Evolutionary conservation across 2,329 filamentous ascomycete genomes (phyloP), one percentile per base, ranked within the genome.

Genomic region (Fusarium sp.): DNA sequence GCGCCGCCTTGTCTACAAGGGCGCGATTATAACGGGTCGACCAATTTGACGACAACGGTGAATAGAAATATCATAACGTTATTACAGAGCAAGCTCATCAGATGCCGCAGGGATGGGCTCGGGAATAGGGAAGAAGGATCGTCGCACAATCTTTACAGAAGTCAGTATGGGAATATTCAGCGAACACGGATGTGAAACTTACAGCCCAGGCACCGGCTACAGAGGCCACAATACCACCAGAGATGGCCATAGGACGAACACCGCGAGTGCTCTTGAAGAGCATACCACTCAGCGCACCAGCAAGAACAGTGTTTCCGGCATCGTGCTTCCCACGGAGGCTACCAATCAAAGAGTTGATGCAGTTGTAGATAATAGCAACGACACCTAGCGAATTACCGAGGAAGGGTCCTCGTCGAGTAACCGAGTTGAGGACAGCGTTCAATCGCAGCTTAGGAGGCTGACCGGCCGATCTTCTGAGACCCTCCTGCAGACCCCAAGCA

Each of bases 231-330:
- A 99, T 91, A 75, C 91, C 93, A 70, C 94, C 93, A 38, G 95
- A 97, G 77, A 98, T 96, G 85, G 96, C 86, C 95, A 98, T 98
- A 34, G 94, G 95, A 81, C 92, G 89, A 67, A 96, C 70, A 8
- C 96, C 96, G 77, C 93, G 89, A 51, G 97, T 98, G 81, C 95
- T 97, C 87, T 98, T 98, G 84, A 99, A 99, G 16, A 99, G 80
- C 87, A 95, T 95, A 63, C 96, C 96, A 78, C 94, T 97, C 74
- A 99, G 80, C 2, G 87, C 92, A 71, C 97, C 96, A 8, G 96
- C 95, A 22, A 88, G 82, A 57, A 99, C 88, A 70, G 94, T 96
- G 84, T 99, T 99, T 63, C 91, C 89, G 5, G 94, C 88, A 80
- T 99, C 97, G 75, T 97, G 94, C 83, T 94, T 93, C 70, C 94